Evolutionary conservation across 148 eudicot genomes (phyloP).

Genomic region (Nepenthes gracilis): DNA sequence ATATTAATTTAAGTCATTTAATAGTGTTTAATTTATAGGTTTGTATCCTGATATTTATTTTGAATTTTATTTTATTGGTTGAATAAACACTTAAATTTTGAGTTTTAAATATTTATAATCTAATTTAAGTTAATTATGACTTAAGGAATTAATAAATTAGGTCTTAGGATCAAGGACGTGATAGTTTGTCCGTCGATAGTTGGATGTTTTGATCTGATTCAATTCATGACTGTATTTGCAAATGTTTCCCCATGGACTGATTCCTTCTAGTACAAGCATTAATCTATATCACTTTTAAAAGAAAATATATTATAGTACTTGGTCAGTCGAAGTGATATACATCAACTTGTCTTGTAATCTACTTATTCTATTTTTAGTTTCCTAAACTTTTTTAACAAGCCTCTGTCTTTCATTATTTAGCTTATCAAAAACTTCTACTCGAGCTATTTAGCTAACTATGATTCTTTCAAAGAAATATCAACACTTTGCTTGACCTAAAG

Average conservation of each 20-base stretch:
- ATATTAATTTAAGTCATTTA: no score
- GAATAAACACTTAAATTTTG: no score
- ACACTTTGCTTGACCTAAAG: no score
- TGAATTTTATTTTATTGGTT: no score
- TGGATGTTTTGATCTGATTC: conserved; percentile 4
- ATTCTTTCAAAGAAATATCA: no score
- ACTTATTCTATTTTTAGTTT: neutral
- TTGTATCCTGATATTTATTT: no score
- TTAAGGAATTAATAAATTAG: no score
- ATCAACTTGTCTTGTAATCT: neutral
- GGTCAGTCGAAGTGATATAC: conserved; percentile 2
- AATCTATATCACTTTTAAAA: neutral
- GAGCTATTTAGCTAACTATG: neutral
- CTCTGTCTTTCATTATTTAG: neutral
- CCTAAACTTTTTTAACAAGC: neutral
- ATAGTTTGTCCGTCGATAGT: neutral
- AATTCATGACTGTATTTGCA: conserved; percentile 2
- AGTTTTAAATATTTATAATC: no score
- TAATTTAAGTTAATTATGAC: no score
- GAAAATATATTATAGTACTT: neutral
- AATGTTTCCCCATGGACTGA: conserved; percentile 3
- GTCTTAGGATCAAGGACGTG: no score
- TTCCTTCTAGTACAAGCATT: conserved; percentile 2
- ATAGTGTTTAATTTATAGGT: no score
- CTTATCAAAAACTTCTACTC: neutral